Evolutionary conservation across 192 early-diverging fungal genomes (phyloP).

Genomic region (Mortierella antarctica): DNA sequence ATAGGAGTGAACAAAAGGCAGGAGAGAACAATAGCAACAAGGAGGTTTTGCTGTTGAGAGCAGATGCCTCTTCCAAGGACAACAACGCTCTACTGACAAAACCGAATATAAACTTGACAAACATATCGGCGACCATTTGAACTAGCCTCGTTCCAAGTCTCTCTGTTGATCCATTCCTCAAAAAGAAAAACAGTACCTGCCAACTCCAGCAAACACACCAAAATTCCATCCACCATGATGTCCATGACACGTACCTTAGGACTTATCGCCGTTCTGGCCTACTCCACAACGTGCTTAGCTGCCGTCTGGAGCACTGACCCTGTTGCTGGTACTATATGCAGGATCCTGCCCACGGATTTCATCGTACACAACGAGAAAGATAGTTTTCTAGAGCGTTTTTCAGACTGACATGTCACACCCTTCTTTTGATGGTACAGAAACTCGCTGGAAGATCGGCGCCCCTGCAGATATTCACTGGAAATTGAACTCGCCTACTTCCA

Average conservation of each 20-base stretch:
- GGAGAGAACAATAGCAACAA: too few relatives aligned
- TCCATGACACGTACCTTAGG: neutral
- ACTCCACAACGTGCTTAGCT: constrained; percentile 10
- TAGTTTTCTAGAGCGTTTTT: neutral
- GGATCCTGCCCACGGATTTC: neutral
- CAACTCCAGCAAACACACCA: neutral
- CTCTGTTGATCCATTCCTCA: too few relatives aligned
- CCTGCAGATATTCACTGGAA: constrained; percentile 13
- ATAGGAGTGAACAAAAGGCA: too few relatives aligned
- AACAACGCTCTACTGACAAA: too few relatives aligned
- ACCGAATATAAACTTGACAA: too few relatives aligned
- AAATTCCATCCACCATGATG: constrained; percentile 3
- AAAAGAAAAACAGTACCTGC: neutral
- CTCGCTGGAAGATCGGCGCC: constrained; percentile 19
- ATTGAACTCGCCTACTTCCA: constrained; percentile 1
- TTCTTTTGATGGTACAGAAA: neutral
- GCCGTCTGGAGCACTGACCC: constrained; percentile 20
- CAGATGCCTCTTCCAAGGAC: too few relatives aligned
- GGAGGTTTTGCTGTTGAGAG: too few relatives aligned
- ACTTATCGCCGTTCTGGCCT: constrained; percentile 12
- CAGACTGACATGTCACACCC: neutral
- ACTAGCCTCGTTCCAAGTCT: too few relatives aligned
- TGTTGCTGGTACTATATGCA: constrained; percentile 6
- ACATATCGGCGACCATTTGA: too few relatives aligned
- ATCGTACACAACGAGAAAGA: neutral